phyloP scores from a whole-genome alignment of 352 stramenopile genomes.

The Plasmopara halstedii region DNA sequence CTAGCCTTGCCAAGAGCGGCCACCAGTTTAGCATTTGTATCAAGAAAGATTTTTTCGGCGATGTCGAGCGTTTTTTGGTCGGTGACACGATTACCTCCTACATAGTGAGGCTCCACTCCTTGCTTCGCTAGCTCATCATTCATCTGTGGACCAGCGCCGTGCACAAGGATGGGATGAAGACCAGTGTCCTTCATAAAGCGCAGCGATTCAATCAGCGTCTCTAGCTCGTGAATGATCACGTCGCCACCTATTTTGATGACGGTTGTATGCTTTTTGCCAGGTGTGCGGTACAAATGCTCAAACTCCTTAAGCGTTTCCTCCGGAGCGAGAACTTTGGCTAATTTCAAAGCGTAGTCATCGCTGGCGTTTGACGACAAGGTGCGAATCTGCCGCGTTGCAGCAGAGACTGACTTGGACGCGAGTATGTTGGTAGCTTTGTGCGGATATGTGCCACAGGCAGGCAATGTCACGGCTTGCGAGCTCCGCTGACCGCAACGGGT shows the following conservation, averaged over 20 bases:
- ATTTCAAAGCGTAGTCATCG: constrained; percentile 36
- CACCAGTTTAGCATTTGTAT: constrained; percentile 78
- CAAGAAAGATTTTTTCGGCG: constrained; percentile 78
- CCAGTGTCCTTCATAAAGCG: constrained; percentile 78
- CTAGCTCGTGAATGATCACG: constrained; percentile 82
- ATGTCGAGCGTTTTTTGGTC: constrained; percentile 83
- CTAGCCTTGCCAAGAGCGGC: constrained; percentile 63
- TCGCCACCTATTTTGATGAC: constrained; percentile 89
- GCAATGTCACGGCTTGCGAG: constrained; percentile 5
- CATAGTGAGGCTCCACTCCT: constrained; percentile 84
- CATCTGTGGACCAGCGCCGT: constrained; percentile 85
- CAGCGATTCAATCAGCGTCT: constrained; percentile 77
- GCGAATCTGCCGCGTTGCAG: constrained; percentile 9
- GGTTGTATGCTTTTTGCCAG: constrained; percentile 59
- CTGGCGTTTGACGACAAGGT: constrained; percentile 16
- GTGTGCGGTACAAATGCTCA: constrained; percentile 61
- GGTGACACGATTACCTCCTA: constrained; percentile 82
- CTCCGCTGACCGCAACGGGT: too few relatives aligned
- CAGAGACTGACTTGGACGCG: neutral
- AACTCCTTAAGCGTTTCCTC: constrained; percentile 62
- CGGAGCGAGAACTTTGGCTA: constrained; percentile 49
- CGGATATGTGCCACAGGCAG: neutral
- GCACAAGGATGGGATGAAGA: constrained; percentile 82
- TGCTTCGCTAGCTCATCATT: constrained; percentile 74
- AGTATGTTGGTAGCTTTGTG: neutral